Conservation (phyloP, 2,329 filamentous ascomycete species). For the Diaporthe sp. region DNA sequence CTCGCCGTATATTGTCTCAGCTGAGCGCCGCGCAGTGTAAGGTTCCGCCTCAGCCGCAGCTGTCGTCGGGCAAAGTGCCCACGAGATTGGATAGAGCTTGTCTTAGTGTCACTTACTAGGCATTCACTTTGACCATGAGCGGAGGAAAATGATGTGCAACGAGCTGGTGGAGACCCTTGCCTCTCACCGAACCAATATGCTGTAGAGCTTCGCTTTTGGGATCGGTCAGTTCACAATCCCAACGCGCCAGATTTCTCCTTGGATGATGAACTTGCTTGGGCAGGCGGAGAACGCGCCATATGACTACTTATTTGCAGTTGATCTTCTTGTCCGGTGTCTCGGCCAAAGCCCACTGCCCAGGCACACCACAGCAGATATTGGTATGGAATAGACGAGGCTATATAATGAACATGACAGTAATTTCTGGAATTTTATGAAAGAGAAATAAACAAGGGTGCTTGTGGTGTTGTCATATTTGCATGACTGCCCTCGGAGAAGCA, state of each 20-base stretch:
- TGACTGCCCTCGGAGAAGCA: background rate
- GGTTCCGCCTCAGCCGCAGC: constrained; percentile 3
- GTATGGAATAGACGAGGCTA: background rate
- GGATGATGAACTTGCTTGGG: background rate
- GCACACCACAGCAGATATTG: background rate
- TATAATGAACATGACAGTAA: background rate
- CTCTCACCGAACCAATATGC: background rate
- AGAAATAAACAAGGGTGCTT: background rate
- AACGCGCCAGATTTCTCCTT: background rate
- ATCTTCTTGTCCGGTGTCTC: background rate
- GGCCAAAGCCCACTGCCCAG: too few relatives aligned
- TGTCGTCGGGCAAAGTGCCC: background rate
- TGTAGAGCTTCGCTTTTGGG: background rate
- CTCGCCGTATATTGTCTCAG: background rate
- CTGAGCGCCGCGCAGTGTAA: background rate
- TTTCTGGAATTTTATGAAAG: background rate
- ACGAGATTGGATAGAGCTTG: background rate
- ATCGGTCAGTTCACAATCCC: too few relatives aligned
- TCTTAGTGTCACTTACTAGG: background rate
- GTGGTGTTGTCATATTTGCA: background rate
- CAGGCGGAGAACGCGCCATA: background rate
- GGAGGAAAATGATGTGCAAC: background rate
- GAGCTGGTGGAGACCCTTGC: background rate
- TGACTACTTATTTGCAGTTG: background rate
- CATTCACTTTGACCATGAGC: background rate